Base-by-base conservation (phyloP, 371 early-diverging fungal genomes). In the Mortierella sp. region DNA sequence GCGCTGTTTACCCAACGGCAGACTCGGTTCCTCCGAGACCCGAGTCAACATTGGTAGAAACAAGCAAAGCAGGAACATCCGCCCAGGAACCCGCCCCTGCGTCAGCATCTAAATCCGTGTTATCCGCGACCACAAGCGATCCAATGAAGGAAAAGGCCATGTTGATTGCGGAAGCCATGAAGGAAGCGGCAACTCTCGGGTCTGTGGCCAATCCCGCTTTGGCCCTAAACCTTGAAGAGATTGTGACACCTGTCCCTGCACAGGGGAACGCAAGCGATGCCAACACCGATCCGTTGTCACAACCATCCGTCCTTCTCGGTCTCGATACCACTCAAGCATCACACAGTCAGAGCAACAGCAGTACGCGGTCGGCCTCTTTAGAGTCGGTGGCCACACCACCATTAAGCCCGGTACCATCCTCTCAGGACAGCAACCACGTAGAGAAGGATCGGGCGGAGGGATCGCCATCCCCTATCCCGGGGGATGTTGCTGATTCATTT, bases 221-320 rank as follows among this genome's bases (percentile, higher is more conserved):
- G 19, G 52, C 57, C 2, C 21, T 69, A 24, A 27, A 45, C 45
- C 54, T 48, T 23, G 48, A 53, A 21, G 53, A 51, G 24, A 47
- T 62, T 46, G 39, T 43, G 4, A 69, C 69, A 18, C 62, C 69
- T 7, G 28, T 60, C 21, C 62, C 56, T 7, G 61, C 51, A 19
- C 62, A 61, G 45, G 54, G 46, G 38, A 46, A 6, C 0, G 12
- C 43, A 42, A 12, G 62, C 54, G 39, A 39, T 39, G 39, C 39
- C 39, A 45, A 31, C 61, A 2, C 38, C 41, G 4, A 31, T 54
- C 3, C 52, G 39, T n/a, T n/a, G n/a, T n/a, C n/a, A n/a, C n/a
- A n/a, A n/a, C n/a, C n/a, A n/a, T n/a, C n/a, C n/a, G n/a, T n/a
- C n/a, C n/a, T n/a, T n/a, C n/a, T n/a, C n/a, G n/a, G n/a, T n/a